Evolutionary conservation across 2,329 filamentous ascomycete genomes (phyloP).

Genomic region (Endoconidiophora laricicola): DNA sequence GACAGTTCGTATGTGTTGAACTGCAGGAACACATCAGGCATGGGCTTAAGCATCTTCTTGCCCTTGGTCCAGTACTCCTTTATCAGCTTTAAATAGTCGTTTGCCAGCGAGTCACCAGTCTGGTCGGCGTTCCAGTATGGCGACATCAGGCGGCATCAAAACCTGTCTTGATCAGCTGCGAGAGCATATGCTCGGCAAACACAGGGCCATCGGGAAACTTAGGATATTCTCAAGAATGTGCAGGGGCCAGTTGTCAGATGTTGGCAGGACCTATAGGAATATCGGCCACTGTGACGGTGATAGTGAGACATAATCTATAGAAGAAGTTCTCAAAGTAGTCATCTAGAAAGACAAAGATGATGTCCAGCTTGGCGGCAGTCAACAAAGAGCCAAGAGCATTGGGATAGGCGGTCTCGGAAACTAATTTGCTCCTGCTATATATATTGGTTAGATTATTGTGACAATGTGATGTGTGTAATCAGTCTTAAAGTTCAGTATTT

Average conservation of each 20-base stretch:
- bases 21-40: constrained; percentile 18
- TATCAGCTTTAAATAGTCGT: constrained; percentile 18
- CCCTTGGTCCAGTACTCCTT: constrained; percentile 19
- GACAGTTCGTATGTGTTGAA: constrained; percentile 19
- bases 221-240: constrained; percentile 16
- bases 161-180: constrained; percentile 15
- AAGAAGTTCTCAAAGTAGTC: constrained; percentile 20
- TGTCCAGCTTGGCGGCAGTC: constrained; percentile 17
- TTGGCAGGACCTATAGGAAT: constrained; percentile 18
- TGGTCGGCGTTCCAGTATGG: constrained; percentile 19
- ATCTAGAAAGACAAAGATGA: constrained; percentile 20
- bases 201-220: constrained; percentile 17
- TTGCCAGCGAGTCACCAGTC: constrained; percentile 15
- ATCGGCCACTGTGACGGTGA: constrained; percentile 17
- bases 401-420: constrained; percentile 18
- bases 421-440: constrained; percentile 16
- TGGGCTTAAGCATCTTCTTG: constrained; percentile 15
- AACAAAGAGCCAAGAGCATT: constrained; percentile 17
- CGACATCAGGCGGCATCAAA: constrained; percentile 19
- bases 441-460: neutral
- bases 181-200: constrained; percentile 17
- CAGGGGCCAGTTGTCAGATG: constrained; percentile 18
- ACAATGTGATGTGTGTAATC: too few species aligned
- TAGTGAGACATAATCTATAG: constrained; percentile 18
- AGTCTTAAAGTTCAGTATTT: too few species aligned